phyloP scores from a whole-genome alignment of 139 green algal genomes.

The Chlorella sp. region DNA sequence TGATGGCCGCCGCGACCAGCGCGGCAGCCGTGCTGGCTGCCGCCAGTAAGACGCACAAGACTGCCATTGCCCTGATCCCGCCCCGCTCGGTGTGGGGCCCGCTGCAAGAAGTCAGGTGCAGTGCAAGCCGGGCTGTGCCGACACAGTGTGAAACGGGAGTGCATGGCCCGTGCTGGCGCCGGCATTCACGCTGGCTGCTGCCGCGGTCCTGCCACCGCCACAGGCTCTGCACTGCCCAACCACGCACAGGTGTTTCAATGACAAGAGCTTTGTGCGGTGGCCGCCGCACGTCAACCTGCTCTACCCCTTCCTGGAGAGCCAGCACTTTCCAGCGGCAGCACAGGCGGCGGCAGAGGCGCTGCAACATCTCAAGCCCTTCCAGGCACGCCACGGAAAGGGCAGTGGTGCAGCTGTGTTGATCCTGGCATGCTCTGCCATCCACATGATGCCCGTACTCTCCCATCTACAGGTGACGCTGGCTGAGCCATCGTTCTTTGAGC shows the following conservation, averaged over 20 bases:
- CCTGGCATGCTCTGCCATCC: too few species aligned
- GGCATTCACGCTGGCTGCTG: too few species aligned
- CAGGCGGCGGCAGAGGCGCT: background rate
- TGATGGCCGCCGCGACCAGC: background rate
- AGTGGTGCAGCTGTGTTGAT: too few species aligned
- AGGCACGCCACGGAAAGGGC: background rate
- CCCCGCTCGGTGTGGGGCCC: conserved; percentile 37
- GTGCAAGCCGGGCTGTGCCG: too few species aligned
- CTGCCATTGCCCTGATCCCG: conserved; percentile 64
- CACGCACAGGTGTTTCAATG: conserved; percentile 42
- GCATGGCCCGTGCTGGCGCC: too few species aligned
- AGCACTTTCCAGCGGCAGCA: background rate
- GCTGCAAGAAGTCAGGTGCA: conserved; percentile 63
- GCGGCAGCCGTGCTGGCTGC: background rate
- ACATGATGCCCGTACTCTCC: too few species aligned
- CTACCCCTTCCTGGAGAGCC: conserved; percentile 75
- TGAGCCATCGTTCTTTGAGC: conserved; percentile 49
- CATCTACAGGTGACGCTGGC: conserved; percentile 35
- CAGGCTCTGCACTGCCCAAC: too few species aligned
- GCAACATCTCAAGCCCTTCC: background rate
- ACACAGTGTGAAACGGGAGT: too few species aligned
- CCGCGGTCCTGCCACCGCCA: too few species aligned
- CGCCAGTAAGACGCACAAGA: conserved; percentile 59
- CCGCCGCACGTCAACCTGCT: conserved; percentile 84
- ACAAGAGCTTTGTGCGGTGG: conserved; percentile 76